These are phyloP conservation scores for Cryptosporidium andersoni DNA, from an alignment of 169 alveolate genomes.

Conservation along the genomic window DNA sequence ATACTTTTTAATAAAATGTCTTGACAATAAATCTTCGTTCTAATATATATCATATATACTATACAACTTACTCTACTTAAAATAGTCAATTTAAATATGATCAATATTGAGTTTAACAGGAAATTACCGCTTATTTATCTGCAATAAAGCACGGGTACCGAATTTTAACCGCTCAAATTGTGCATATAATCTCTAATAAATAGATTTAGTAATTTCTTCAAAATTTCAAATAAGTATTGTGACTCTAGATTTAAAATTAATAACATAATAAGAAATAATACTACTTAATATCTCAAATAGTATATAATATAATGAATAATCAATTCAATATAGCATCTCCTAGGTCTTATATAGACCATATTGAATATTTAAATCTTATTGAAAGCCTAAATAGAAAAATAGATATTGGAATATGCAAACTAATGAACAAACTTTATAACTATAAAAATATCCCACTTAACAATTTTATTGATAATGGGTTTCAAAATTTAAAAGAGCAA, in stretches of 20 bases:
- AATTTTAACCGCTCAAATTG: no score
- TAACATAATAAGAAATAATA: not conserved
- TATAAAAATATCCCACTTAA: slow-evolving; percentile 26
- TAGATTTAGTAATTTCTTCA: not conserved
- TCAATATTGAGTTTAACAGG: no score
- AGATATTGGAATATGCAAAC: slow-evolving; percentile 57
- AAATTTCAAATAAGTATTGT: not conserved
- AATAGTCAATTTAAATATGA: no score
- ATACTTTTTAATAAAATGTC: no score
- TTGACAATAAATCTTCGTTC: no score
- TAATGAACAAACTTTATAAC: slow-evolving; percentile 4
- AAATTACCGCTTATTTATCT: no score
- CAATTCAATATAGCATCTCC: not conserved
- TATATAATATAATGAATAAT: not conserved
- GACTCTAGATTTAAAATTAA: not conserved
- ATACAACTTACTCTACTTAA: no score
- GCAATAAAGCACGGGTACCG: no score
- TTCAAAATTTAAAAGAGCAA: slow-evolving; percentile 14
- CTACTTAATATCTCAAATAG: not conserved
- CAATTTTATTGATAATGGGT: slow-evolving; percentile 23
- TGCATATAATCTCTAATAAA: no score
- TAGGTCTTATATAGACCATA: not conserved
- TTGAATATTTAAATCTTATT: slow-evolving; percentile 21
- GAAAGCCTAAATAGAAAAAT: slow-evolving; percentile 26
- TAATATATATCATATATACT: no score